A percentile compares a stretch with the other conserved stretches of the same genome.
Evolutionary conservation across 345 rosid genomes (phyloP).

Genomic region (Streptanthus diversifolius): DNA sequence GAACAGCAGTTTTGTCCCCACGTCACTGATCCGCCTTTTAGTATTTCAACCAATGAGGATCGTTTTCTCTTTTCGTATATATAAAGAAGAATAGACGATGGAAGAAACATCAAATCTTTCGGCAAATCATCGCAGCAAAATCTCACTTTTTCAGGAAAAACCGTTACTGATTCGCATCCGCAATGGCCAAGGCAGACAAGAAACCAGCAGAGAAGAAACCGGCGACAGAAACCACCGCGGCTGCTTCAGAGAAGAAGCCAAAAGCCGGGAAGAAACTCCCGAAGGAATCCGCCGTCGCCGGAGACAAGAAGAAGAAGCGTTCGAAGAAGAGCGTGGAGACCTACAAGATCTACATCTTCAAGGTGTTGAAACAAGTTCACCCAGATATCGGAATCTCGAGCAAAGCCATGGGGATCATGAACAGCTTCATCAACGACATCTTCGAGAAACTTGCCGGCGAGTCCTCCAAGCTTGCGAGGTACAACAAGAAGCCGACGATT

Average conservation of each 20-base stretch:
- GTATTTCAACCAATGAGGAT: not conserved
- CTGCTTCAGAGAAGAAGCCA: slow-evolving; percentile 50
- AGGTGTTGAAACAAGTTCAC: slow-evolving; percentile 58
- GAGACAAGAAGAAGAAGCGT: slow-evolving; percentile 55
- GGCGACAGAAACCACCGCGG: slow-evolving; percentile 9
- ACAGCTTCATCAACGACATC: slow-evolving; percentile 40
- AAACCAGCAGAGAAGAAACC: slow-evolving; percentile 38
- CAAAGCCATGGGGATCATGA: slow-evolving; percentile 40
- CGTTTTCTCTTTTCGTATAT: not conserved
- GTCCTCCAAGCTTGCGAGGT: slow-evolving; percentile 51
- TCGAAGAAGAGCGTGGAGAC: slow-evolving; percentile 51
- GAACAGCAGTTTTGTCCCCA: not conserved
- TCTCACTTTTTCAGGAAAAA: not conserved
- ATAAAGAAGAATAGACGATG: not conserved
- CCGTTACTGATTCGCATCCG: not conserved
- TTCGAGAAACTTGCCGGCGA: slow-evolving; percentile 59
- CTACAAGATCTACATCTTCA: slow-evolving; percentile 63
- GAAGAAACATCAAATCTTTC: not conserved
- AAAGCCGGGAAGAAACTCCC: slow-evolving; percentile 54
- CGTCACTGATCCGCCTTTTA: slow-evolving; percentile 9
- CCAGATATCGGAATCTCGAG: slow-evolving; percentile 46
- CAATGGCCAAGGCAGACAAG: slow-evolving; percentile 32
- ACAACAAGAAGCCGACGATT: slow-evolving; percentile 62
- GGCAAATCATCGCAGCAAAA: not conserved
- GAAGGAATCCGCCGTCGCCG: slow-evolving; percentile 36